These are phyloP conservation scores for Erysimum cheiranthoides DNA, from an alignment of 345 rosid species.

Conservation along the genomic window DNA sequence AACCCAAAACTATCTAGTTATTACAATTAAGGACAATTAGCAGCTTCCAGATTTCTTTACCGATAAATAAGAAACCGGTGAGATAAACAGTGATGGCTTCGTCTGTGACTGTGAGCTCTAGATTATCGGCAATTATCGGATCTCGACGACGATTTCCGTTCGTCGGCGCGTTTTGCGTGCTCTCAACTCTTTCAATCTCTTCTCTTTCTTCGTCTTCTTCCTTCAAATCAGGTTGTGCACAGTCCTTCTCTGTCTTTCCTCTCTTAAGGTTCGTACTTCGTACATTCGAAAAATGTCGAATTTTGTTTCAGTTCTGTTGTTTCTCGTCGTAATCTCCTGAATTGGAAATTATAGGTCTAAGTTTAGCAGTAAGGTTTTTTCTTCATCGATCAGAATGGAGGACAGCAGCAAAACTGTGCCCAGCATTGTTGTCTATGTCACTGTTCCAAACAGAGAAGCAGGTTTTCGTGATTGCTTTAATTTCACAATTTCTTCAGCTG, in stretches of 20 bases:
- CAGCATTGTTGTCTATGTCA: constrained; percentile 84
- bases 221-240: constrained; percentile 60
- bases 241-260: constrained; percentile 58
- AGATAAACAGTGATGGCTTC: constrained; percentile 45
- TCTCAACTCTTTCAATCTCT: constrained; percentile 55
- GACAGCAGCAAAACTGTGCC: constrained; percentile 63
- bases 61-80: background rate
- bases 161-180: constrained; percentile 71
- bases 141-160: constrained; percentile 64
- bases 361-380: constrained; percentile 45
- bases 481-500: background rate
- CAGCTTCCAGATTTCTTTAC: constrained; percentile 31
- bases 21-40: constrained; percentile 14
- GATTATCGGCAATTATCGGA: constrained; percentile 40
- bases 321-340: background rate
- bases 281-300: background rate
- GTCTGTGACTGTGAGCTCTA: constrained; percentile 36
- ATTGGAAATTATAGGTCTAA: constrained; percentile 53
- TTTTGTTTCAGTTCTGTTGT: background rate
- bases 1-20: background rate
- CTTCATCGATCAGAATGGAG: constrained; percentile 65
- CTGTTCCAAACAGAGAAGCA: constrained; percentile 88
- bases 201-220: constrained; percentile 44
- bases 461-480: constrained; percentile 45
- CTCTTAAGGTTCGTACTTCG: constrained; percentile 55